Percentiles rank a stretch among this genome's conserved stretches.
Conservation (phyloP, 768 basidiomycete species). For the Kockovaella imperatae region DNA sequence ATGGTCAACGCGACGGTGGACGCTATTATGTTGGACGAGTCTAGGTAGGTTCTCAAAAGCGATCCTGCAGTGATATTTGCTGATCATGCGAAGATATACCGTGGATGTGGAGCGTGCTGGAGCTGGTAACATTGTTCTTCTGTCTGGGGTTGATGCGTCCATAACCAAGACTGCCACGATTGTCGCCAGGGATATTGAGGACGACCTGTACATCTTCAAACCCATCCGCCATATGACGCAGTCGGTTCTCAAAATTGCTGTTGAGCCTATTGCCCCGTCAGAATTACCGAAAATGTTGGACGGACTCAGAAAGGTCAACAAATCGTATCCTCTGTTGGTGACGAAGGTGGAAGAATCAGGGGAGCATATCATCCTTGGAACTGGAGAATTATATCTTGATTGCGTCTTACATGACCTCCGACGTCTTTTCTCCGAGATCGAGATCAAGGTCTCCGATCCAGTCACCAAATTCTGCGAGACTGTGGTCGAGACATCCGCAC, state of each 20-base stretch:
- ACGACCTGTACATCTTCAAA: slow-evolving; percentile 88
- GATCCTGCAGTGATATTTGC: background rate
- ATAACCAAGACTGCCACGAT: slow-evolving; percentile 89
- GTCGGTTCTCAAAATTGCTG: slow-evolving; percentile 93
- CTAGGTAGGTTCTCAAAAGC: slow-evolving; percentile 54
- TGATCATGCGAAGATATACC: slow-evolving; percentile 59
- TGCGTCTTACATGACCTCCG: slow-evolving; percentile 94
- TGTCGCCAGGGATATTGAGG: slow-evolving; percentile 59
- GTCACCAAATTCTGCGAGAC: slow-evolving; percentile 98
- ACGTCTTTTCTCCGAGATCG: slow-evolving; percentile 88
- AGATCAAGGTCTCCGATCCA: slow-evolving; percentile 99
- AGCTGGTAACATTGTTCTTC: slow-evolving; percentile 85
- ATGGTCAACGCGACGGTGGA: slow-evolving; percentile 81
- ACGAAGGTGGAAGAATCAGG: slow-evolving; percentile 98
- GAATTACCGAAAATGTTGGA: slow-evolving; percentile 98
- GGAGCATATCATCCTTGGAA: slow-evolving; percentile 93
- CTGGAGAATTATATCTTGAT: slow-evolving; percentile 93
- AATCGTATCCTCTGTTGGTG: slow-evolving; percentile 85
- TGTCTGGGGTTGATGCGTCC: slow-evolving; percentile 86
- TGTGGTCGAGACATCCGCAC: slow-evolving; percentile 89
- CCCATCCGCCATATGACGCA: slow-evolving; percentile 96
- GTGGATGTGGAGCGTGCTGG: slow-evolving; percentile 80
- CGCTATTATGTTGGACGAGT: slow-evolving; percentile 81
- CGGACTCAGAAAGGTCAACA: slow-evolving; percentile 92
- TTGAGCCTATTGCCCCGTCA: slow-evolving; percentile 94